Evolutionary conservation across 75 land plant species (phyloP), one percentile per base, ranked within the genome.

Genomic region (Ceratopteris richardii): DNA sequence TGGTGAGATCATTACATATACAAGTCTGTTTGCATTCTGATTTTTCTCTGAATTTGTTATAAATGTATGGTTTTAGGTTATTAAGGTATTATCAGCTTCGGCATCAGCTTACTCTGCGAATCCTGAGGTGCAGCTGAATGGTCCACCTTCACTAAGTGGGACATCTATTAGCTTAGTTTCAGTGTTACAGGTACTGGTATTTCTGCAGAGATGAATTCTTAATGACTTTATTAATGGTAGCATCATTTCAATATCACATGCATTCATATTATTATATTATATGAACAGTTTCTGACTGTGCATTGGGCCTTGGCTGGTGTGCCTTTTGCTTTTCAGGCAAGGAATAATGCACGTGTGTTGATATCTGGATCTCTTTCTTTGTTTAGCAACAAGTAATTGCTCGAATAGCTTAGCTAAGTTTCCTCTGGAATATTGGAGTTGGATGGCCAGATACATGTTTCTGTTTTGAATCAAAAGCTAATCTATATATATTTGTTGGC

Each of bases 51-150:
- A 14, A 46, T 17, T 46, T 60, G 40, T 16, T 24, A 19, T 3
- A 40, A 24, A 2, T 41, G 17, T 43, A 12, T 42, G 16, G n/a
- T 44, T 40, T 12, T 55, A 93, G 98, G 85, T 79, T 4, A 60
- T 93, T 60, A 89, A 85, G 57, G 96, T 83, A 58, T 80, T 93
- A 29, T 70, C 98, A 63, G 91, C 98, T 19, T 90, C 98, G 31
- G 71, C 87, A 36, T 69, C 98, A 25, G 98, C 98, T 18, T 94
- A 90, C 74, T 94, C 98, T 55, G 96, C 91, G 51, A 83, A 79
- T 56, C 91, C 86, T 30, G 77, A 74, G 28, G 61, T 77, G 0
- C 73, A 76, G 63, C 40, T 90, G 50, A 76, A 85, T 18, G 76
- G 52, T 54, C 82, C 87, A 50, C 98, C 96, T 24, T 46, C 79